Evolutionary conservation across 306 rosid species (phyloP), one percentile per base, ranked within the genome.

Genomic region (Glycine tomentella): DNA sequence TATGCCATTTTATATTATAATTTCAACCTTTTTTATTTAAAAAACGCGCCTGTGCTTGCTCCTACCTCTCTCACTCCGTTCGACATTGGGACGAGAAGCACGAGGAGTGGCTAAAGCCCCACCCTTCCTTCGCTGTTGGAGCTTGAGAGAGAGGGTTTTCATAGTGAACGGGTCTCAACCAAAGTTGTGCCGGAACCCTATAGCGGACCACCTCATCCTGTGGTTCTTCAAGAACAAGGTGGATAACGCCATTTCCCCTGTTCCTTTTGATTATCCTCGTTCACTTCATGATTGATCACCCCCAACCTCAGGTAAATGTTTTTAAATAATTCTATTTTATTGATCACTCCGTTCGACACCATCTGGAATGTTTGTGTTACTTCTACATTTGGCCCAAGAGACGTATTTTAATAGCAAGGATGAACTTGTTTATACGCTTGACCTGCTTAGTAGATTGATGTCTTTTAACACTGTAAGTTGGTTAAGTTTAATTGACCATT

Each of bases 151-250:
- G 0, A 58, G 88, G 40, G 34, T 93, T 3, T 31, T 93, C 0
- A 61, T 93, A 80, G 75, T 95, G 25, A 93, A 91, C 0, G 99
- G 99, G 14, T 95, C 99, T 3, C 99, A 95, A 81, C 92, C 97
- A 15, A 8, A 69, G 6, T 80, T 92, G 57, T 95, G 99, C 56
- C 62, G 67, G 76, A 93, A 93, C 46, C 94, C 93, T 0, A 85
- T 90, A 62, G 99, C 97, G 20, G 95, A 95, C 25, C 92, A 93
- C 46, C n/a, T 91, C 0, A 86, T 95, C 0, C 57, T 91, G 4
- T 62, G 97, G 44, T 88, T 87, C 76, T 90, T 90, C 84, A 95
- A 90, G 80, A 95, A 95, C 90, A 95, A 95, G 75, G 97, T 93
- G 0, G 88, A 91, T 72, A 65, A 82, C 44, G 58, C 74, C 1